Base-by-base conservation (phyloP, 768 basidiomycete genomes). In the Phanerodontia chrysosporium region DNA sequence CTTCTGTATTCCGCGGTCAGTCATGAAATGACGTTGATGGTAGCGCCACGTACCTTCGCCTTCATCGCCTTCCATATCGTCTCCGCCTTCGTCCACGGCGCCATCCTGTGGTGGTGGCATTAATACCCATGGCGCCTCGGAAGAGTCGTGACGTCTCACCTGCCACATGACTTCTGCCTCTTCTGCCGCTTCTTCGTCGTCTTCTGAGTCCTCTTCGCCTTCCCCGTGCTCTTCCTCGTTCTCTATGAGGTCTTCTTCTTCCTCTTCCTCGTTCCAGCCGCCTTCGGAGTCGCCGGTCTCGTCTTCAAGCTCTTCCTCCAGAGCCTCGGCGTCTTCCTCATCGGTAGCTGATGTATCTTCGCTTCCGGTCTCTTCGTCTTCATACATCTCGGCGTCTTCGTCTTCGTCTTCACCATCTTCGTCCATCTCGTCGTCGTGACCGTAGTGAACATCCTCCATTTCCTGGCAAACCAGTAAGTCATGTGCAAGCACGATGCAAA, bases 351-450 rank as follows among this genome's bases (percentile, higher is more conserved):
- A 91, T 1, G 90, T 91, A 52, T 87, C 89, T 60, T 90, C 90
- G 61, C 89, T 92, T 25, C 87, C 89, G 0, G 87, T 87, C 58
- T 87, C 90, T 21, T 92, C 92, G 5, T 83, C 91, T 62, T 87
- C 90, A 49, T 94, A 93, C 85, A 90, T 90, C 45, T 92, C 92
- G 42, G 90, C 87, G 55, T 94, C 92, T 58, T 86, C 89, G 2
- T 89, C 91, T 18, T 87, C 87, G 16, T 85, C 88, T 2, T 83
- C 91, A n/a, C 84, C 90, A 55, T 86, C 88, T 12, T 87, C 91
- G 49, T 87, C 90, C 81, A 91, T 90, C 49, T 84, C 88, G 45
- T 90, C 90, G 57, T 89, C 89, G 25, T 78, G 77, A 35, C 76
- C 70, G 69, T 84, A 90, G 58, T 86, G 81, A 8, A 81, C 80